These are phyloP conservation scores for Heterobasidion irregulare DNA, from an alignment of 1,284 basidiomycete species.

Conservation along the genomic window DNA sequence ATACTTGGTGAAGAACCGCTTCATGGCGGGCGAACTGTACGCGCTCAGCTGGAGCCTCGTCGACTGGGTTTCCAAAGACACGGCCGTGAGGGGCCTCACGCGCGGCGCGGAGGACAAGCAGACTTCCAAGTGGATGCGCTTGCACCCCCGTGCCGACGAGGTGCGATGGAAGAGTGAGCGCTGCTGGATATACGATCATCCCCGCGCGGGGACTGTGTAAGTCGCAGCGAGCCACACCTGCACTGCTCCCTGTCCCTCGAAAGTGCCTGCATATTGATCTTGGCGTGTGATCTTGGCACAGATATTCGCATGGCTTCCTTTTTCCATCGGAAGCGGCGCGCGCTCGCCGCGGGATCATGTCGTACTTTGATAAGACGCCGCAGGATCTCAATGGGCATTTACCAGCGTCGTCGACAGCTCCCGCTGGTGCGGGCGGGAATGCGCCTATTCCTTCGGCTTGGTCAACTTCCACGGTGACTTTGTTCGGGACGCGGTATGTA, in stretches of 20 bases:
- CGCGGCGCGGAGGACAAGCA: conserved; percentile 94
- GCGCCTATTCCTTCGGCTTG: conserved; percentile 40
- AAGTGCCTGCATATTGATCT: background rate
- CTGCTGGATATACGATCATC: conserved; percentile 99
- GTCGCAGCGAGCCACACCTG: conserved; percentile 19
- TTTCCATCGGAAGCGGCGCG: conserved; percentile 86
- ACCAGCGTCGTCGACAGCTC: conserved; percentile 7
- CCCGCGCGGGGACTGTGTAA: conserved; percentile 85
- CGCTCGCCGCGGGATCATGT: conserved; percentile 39
- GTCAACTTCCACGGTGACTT: conserved; percentile 82
- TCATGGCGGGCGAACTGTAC: conserved; percentile 97
- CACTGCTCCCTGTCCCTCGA: background rate
- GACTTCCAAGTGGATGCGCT: conserved; percentile 88
- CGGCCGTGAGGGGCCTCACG: conserved; percentile 57
- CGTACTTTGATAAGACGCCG: conserved; percentile 13
- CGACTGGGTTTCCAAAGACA: conserved; percentile 78
- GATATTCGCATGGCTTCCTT: conserved; percentile 94
- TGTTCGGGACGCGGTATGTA: conserved; percentile 75
- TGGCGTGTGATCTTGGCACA: conserved; percentile 19
- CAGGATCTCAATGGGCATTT: conserved; percentile 7
- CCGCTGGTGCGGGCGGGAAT: background rate
- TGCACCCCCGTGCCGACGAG: conserved; percentile 75
- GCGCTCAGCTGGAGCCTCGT: conserved; percentile 87
- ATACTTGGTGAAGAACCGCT: conserved; percentile 88
- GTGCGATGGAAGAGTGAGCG: conserved; percentile 89